Conservation (phyloP, 2,329 filamentous ascomycete genomes). For the Colletotrichum higginsianum region DNA sequence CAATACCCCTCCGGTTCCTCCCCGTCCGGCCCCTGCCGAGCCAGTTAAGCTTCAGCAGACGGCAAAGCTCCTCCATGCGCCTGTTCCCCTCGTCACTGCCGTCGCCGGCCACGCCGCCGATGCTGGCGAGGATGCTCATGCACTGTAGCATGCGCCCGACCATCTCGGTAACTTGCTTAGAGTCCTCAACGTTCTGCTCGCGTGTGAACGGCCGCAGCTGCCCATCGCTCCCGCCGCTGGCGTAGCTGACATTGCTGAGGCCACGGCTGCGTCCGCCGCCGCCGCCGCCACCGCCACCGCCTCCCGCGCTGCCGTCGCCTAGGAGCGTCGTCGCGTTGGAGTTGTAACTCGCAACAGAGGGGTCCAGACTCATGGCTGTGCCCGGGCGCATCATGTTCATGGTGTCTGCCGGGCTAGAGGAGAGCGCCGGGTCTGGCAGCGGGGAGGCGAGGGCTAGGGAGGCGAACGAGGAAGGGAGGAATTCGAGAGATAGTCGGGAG, state of each 20-base stretch:
- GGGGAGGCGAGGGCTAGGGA: slow-evolving; percentile 69
- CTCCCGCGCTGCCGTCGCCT: slow-evolving; percentile 71
- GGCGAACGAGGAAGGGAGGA: slow-evolving; percentile 69
- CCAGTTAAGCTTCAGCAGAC: slow-evolving; percentile 97
- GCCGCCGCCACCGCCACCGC: slow-evolving; percentile 74
- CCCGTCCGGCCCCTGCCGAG: slow-evolving; percentile 91
- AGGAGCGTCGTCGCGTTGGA: slow-evolving; percentile 85
- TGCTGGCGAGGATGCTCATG: slow-evolving; percentile 87
- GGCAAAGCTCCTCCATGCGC: slow-evolving; percentile 86
- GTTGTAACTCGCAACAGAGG: slow-evolving; percentile 82
- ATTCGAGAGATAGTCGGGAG: slow-evolving; percentile 89
- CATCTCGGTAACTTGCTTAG: slow-evolving; percentile 90
- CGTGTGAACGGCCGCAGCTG: slow-evolving; percentile 67
- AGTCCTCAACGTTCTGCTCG: slow-evolving; percentile 76
- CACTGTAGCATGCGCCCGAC: slow-evolving; percentile 97
- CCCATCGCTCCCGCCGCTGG: slow-evolving; percentile 65
- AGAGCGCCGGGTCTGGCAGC: slow-evolving; percentile 62
- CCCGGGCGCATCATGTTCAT: slow-evolving; percentile 70
- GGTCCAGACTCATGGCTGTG: slow-evolving; percentile 83
- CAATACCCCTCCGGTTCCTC: slow-evolving; percentile 89
- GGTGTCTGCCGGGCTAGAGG: slow-evolving; percentile 62
- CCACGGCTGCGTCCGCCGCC: slow-evolving; percentile 80
- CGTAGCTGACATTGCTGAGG: slow-evolving; percentile 86
- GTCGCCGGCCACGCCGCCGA: slow-evolving; percentile 59
- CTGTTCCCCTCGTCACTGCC: slow-evolving; percentile 80